Percentiles rank a stretch among this genome's conserved stretches.
These are phyloP conservation scores for Colletotrichum navitas DNA, from an alignment of 2,329 filamentous ascomycete species.

Conservation along the genomic window DNA sequence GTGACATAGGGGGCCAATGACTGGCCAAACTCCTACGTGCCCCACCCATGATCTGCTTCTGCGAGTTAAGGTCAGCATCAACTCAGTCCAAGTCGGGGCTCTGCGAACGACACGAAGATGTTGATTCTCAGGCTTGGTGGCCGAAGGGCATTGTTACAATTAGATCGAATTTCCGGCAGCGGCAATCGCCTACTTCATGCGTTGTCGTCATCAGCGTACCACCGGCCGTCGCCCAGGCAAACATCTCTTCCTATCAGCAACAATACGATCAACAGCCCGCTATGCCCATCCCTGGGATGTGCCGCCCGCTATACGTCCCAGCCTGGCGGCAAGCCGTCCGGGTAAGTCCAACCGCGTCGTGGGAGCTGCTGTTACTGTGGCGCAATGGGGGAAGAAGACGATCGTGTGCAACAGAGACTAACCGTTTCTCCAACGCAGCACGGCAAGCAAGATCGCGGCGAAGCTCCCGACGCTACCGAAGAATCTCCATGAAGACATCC, in stretches of 20 bases:
- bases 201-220: constrained; percentile 5
- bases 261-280: background rate
- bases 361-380: too few species aligned
- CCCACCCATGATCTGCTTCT: background rate
- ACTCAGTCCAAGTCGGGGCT: constrained; percentile 11
- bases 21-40: background rate
- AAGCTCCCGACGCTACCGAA: constrained; percentile 29
- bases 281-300: background rate
- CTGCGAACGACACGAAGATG: constrained; percentile 14
- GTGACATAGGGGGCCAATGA: constrained; percentile 3
- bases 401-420: background rate
- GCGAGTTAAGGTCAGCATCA: background rate
- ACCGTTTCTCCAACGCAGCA: constrained; percentile 6
- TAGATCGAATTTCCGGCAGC: constrained; percentile 1
- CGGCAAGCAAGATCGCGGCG: constrained; percentile 22
- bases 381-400: background rate
- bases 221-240: constrained; percentile 6
- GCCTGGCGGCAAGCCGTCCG: constrained; percentile 10
- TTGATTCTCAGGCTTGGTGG: constrained; percentile 21
- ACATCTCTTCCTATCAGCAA: background rate
- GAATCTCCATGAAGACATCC: constrained; percentile 84
- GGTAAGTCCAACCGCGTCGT: background rate
- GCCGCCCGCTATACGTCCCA: constrained; percentile 21
- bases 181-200: constrained; percentile 7
- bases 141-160: constrained; percentile 17